phyloP scores from a whole-genome alignment of 2,329 filamentous ascomycete genomes.

The Celoporthe dispersa region DNA sequence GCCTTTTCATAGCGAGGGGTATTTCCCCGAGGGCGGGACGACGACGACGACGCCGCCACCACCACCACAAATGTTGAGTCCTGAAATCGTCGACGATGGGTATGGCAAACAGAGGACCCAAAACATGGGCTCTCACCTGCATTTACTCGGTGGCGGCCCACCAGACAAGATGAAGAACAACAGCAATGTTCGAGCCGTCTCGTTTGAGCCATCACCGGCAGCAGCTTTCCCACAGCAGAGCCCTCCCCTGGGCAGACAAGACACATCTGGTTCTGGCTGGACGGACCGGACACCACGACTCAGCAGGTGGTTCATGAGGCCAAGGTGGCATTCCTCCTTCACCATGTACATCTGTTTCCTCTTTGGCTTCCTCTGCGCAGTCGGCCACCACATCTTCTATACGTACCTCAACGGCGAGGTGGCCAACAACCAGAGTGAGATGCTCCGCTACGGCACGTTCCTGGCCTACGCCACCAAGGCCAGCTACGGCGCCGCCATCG shows the following conservation, averaged over 20 bases:
- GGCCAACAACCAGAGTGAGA: conserved; percentile 42
- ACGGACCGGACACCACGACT: neutral
- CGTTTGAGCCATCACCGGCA: conserved; percentile 20
- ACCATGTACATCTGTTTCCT: conserved; percentile 44
- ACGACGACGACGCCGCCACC: neutral
- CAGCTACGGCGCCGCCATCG: conserved; percentile 41
- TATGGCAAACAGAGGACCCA: neutral
- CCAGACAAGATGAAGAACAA: neutral
- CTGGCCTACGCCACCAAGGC: conserved; percentile 47
- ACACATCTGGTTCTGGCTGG: neutral
- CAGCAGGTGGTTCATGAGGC: conserved; percentile 14
- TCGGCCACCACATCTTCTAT: conserved; percentile 46
- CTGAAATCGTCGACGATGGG: conserved; percentile 6
- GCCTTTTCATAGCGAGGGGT: conserved; percentile 27
- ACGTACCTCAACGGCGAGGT: conserved; percentile 38
- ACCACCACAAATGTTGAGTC: conserved; percentile 13
- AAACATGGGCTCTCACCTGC: conserved; percentile 17
- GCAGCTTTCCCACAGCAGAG: neutral
- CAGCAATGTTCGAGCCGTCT: conserved; percentile 18
- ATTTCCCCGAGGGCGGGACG: neutral
- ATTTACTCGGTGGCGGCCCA: conserved; percentile 11
- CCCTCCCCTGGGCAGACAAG: neutral
- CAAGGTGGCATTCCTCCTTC: conserved; percentile 32
- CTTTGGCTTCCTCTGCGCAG: conserved; percentile 42
- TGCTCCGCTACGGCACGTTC: conserved; percentile 45